phyloP scores from a whole-genome alignment of 441 rosid genomes.

The Daphne laureola region DNA sequence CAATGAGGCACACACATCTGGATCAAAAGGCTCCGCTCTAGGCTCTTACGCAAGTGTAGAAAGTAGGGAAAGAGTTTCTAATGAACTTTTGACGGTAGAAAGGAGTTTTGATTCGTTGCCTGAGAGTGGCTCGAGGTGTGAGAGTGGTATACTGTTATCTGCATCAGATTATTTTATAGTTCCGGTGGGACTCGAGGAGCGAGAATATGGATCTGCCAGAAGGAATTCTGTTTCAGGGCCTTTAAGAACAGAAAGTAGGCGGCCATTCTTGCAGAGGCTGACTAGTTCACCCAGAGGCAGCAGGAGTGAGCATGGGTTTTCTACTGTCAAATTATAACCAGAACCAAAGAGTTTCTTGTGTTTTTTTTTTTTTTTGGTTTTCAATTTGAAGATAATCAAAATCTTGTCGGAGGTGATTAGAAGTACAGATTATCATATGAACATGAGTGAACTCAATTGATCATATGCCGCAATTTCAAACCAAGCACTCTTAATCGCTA shows the following conservation, averaged over 20 bases:
- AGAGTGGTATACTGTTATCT: slow-evolving; percentile 21
- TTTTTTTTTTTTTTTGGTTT: no score
- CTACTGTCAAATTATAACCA: slow-evolving; percentile 23
- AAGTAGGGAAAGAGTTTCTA: slow-evolving; percentile 18
- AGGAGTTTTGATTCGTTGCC: slow-evolving; percentile 15
- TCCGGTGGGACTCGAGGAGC: slow-evolving; percentile 22
- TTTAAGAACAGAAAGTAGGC: slow-evolving; percentile 29
- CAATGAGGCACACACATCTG: slow-evolving; percentile 30
- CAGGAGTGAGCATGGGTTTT: slow-evolving; percentile 40
- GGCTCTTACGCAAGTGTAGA: slow-evolving; percentile 31
- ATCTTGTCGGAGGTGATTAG: no score
- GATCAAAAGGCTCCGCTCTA: slow-evolving; percentile 23
- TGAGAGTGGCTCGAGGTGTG: slow-evolving; percentile 13
- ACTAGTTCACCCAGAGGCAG: slow-evolving; percentile 46
- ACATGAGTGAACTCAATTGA: no score
- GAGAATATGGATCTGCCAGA: slow-evolving; percentile 30
- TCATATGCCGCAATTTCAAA: no score
- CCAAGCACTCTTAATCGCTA: no score
- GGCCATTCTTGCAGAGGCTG: slow-evolving; percentile 43
- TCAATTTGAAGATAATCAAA: no score
- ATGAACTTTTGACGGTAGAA: slow-evolving; percentile 21
- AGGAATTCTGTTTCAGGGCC: slow-evolving; percentile 44
- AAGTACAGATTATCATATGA: no score
- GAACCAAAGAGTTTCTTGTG: slow-evolving; percentile 8
- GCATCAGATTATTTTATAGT: slow-evolving; percentile 28